Evolutionary conservation across 108 stramenopile genomes (phyloP), one percentile per base, ranked within the genome.

Genomic region (Skeletonema grethae): DNA sequence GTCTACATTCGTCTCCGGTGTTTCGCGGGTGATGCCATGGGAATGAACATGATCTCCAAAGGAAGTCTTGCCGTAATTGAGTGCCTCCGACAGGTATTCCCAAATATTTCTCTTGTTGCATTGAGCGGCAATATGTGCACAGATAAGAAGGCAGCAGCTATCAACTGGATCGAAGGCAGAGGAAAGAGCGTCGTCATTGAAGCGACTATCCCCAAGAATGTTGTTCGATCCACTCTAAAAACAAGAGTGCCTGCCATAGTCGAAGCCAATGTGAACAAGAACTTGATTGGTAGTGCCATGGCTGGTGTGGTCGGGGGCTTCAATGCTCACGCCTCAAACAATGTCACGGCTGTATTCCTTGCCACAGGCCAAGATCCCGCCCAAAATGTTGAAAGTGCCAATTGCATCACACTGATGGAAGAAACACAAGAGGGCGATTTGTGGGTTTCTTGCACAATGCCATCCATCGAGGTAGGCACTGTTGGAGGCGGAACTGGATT

Each of bases 41-140:
- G 98, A 36, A 99, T 99, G 98, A 99, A 99, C 76, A 99, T 99
- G 98, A 93, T 99, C 25, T 88, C 88, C 36, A 99, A 99, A 90
- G 98, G 98, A 55, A 80, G 80, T 68, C 88, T 95, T 64, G 95
- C 94, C 9, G 96, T 95, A 25, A 90, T 97, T 65, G 90, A 96
- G 46, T 73, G 85, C 36, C 71, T 97, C 53, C 74, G 86, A 62
- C 66, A 74, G 48, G 65, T 76, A 7, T 97, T 97, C 65, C 93
- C 95, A 0, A 63, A 78, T 41, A 46, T 96, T 28, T 70, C 85
- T 45, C 85, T 98, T 16, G 82, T 99, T 8, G 96, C 98, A 36
- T 86, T 99, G 67, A 87, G 85, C 61, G 97, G 98, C 31, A 99
- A 99, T 84, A 96, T 98, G 97, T 99, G 98, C 82, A 98, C 97